phyloP scores from a whole-genome alignment of 2,329 filamentous ascomycete genomes.

The Alternaria sp. region DNA sequence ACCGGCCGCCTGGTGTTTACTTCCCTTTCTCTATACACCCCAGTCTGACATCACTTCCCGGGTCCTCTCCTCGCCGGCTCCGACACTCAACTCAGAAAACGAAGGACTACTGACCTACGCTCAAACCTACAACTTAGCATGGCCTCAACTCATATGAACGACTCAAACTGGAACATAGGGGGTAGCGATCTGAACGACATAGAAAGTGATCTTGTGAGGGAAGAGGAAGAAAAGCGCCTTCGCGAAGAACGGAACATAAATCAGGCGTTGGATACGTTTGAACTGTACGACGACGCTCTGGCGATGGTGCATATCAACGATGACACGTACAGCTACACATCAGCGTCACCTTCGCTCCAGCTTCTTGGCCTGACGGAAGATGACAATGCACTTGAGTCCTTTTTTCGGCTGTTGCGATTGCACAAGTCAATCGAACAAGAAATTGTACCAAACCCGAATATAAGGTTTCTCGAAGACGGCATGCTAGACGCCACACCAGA shows the following conservation, averaged over 20 bases:
- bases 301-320: not conserved
- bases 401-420: not conserved
- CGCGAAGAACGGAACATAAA: not conserved
- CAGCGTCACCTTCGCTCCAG: not conserved
- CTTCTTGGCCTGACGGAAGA: not conserved
- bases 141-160: not conserved
- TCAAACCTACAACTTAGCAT: not conserved
- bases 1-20: not conserved
- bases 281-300: not conserved
- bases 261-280: not conserved
- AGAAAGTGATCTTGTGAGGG: not conserved
- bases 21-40: not conserved
- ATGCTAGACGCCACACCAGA: not conserved
- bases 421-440: not conserved
- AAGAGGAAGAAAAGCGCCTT: not conserved
- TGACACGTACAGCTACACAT: not conserved
- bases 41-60: not conserved
- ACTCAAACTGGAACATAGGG: not conserved
- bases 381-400: not conserved
- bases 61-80: not conserved
- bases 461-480: not conserved
- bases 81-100: not conserved
- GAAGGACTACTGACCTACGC: not conserved
- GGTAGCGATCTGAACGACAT: not conserved
- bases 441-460: not conserved